Evolutionary conservation across 179 eudicot species (phyloP).

Genomic region (Beta lomatogona): DNA sequence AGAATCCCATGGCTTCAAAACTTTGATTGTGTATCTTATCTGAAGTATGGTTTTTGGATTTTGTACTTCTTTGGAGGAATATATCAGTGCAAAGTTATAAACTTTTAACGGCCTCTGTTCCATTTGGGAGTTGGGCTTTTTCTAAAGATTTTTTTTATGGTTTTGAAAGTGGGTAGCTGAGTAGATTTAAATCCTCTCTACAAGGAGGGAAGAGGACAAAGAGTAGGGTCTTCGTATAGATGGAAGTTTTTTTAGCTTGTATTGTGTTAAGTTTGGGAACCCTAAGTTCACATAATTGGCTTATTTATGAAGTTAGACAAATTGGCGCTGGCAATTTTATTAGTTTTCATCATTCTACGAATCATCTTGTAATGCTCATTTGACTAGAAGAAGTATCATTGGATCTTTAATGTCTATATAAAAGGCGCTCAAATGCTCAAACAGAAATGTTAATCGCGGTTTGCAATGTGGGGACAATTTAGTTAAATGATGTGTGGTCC

Average conservation of each 20-base stretch:
- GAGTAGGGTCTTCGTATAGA: not conserved
- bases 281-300: not conserved
- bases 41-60: not conserved
- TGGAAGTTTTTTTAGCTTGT: not conserved
- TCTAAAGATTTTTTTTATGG: too few relatives aligned
- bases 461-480: not conserved
- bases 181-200: too few relatives aligned
- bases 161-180: too few relatives aligned
- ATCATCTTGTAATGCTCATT: not conserved
- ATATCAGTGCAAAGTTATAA: not conserved
- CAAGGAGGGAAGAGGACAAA: too few relatives aligned
- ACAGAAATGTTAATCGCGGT: not conserved
- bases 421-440: not conserved
- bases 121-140: not conserved
- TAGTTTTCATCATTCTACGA: not conserved
- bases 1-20: not conserved
- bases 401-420: too few relatives aligned
- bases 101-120: not conserved
- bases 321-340: not conserved
- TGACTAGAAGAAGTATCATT: not conserved
- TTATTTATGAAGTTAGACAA: not conserved
- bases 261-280: not conserved
- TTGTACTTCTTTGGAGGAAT: not conserved
- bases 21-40: not conserved
- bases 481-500: not conserved